Evolutionary conservation across 139 green algal species (phyloP).

Genomic region (Volvox africanus): DNA sequence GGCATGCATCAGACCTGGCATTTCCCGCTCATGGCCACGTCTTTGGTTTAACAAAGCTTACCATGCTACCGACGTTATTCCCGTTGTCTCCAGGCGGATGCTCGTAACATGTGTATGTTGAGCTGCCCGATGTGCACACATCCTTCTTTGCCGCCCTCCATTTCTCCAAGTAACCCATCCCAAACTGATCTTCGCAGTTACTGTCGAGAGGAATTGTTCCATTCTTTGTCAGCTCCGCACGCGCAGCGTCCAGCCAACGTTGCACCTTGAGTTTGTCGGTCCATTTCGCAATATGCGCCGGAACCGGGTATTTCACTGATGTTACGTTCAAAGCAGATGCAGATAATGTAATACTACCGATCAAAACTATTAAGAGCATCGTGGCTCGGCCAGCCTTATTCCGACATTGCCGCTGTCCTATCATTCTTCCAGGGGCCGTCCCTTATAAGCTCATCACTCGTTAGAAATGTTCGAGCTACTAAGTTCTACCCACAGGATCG

Average conservation of each 20-base stretch:
- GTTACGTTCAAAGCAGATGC: not conserved
- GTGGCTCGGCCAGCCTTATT: no score
- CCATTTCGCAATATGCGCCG: not conserved
- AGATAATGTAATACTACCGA: not conserved
- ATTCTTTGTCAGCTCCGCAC: slow-evolving; percentile 18
- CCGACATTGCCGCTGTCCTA: no score
- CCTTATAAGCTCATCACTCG: no score
- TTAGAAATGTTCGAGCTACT: no score
- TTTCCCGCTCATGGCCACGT: no score
- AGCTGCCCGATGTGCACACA: not conserved
- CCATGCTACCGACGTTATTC: slow-evolving; percentile 25
- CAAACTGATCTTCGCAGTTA: slow-evolving; percentile 22
- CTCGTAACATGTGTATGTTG: slow-evolving; percentile 24
- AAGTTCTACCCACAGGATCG: no score
- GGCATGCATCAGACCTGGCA: no score
- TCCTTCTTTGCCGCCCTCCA: slow-evolving; percentile 8
- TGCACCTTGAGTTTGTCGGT: slow-evolving; percentile 25
- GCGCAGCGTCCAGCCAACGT: not conserved
- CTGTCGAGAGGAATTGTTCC: not conserved
- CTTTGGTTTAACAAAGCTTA: not conserved
- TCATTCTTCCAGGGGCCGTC: no score
- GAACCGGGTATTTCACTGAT: not conserved
- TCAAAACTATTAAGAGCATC: not conserved
- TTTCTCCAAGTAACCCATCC: not conserved
- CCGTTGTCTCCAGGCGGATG: not conserved